Percentiles rank a stretch among this genome's conserved stretches.
Evolutionary conservation across 2,329 filamentous ascomycete genomes (phyloP).

Genomic region (Pseudopithomyces maydicus): DNA sequence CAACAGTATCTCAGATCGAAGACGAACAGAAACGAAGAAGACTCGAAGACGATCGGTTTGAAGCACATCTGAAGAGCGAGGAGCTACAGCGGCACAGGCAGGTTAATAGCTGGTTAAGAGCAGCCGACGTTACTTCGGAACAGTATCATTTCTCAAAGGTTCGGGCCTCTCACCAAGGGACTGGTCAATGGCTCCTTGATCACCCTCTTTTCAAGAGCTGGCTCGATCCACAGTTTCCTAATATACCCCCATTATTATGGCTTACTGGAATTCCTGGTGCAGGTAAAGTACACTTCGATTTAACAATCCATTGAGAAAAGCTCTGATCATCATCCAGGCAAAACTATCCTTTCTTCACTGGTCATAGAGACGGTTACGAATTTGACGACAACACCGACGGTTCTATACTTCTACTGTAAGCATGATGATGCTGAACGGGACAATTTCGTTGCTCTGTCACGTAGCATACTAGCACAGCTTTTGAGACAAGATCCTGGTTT

Average conservation of each 20-base stretch:
- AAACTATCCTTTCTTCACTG: no score
- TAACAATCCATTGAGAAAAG: constrained; percentile 42
- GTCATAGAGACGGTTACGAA: constrained; percentile 27
- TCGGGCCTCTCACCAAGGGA: constrained; percentile 6
- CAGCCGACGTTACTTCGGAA: constrained; percentile 13
- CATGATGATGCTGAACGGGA: constrained; percentile 32
- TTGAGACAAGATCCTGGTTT: constrained; percentile 31
- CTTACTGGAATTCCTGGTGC: constrained; percentile 49
- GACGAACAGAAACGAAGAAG: constrained; percentile 2
- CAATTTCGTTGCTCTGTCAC: constrained; percentile 37
- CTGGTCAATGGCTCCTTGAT: constrained; percentile 19
- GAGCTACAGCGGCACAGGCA: constrained; percentile 8
- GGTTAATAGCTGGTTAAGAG: constrained; percentile 17
- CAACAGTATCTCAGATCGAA: constrained; percentile 21
- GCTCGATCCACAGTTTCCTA: constrained; percentile 16
- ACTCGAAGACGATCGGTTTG: constrained; percentile 3
- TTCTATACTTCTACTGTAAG: constrained; percentile 51
- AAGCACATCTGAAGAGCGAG: constrained; percentile 5
- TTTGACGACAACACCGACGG: constrained; percentile 40
- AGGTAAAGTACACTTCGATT: constrained; percentile 30
- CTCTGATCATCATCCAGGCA: no score
- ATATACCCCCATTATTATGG: constrained; percentile 39
- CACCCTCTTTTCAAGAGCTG: constrained; percentile 19
- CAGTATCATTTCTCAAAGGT: constrained; percentile 13
- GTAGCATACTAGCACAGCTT: constrained; percentile 42